phyloP scores from a whole-genome alignment of 345 rosid genomes.

The Populus alba region DNA sequence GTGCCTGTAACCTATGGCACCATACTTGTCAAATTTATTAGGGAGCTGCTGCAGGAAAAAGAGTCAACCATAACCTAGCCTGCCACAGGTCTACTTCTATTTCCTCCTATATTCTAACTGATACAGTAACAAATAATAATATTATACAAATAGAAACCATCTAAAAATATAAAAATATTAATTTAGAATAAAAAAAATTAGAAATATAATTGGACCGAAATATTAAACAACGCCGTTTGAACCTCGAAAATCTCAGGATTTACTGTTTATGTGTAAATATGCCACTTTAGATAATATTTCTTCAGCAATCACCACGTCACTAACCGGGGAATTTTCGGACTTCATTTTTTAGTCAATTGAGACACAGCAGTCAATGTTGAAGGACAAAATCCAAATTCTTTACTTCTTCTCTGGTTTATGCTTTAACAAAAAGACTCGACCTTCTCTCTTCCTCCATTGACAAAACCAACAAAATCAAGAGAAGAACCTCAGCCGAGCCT shows the following conservation, averaged over 20 bases:
- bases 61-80: background rate
- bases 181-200: no score
- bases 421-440: background rate
- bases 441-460: background rate
- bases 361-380: background rate
- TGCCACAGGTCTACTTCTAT: background rate
- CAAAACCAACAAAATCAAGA: background rate
- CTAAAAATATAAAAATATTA: no score
- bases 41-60: no score
- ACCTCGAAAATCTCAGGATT: no score
- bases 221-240: no score
- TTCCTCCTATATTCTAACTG: background rate
- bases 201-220: no score
- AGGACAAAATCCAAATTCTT: background rate
- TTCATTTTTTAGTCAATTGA: background rate
- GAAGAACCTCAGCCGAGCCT: background rate
- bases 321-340: background rate
- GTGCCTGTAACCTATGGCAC: no score
- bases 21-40: no score
- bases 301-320: constrained; percentile 21
- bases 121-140: no score
- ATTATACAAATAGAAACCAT: no score
- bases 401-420: background rate
- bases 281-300: background rate
- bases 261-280: background rate